Base-by-base conservation (phyloP, 352 stramenopile genomes). In the Phytophthora foliorum region DNA sequence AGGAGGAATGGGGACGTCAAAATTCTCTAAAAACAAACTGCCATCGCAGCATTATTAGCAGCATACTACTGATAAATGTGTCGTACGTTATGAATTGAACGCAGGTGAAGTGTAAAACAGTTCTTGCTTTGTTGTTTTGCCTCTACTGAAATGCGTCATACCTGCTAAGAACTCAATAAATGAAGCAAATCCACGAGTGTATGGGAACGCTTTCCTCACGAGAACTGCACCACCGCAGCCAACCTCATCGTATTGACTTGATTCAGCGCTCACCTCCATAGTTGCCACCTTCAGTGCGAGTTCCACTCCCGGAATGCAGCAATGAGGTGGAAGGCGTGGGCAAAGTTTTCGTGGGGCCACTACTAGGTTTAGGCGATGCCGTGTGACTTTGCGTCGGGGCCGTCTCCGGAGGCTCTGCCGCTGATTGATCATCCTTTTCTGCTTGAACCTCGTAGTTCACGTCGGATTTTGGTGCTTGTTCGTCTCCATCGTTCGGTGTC, bases 381-480 rank as follows among this genome's bases (percentile, higher is more conserved):
- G 19, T 16, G 9, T 8, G 17, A 11, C 7, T 7, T 45, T 27
- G 41, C n/a, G 11, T 17, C 2, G 22, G n/a, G 19, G 2, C 19
- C 17, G 6, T 21, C 10, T 48, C 41, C 11, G 17, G 9, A 16
- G 41, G 7, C 0, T 48, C 6, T 48, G 41, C 19, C 21, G 10
- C 34, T 29, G 48, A 2, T 44, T 29, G 49, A 42, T 46, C 19
- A 4, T 8, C 16, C 19, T 42, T 29, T 63, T 57, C 52, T 22
- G 10, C 44, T 63, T 69, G 52, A 3, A 6, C 22, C 27, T 57
- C 56, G 44, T 64, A 58, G 11, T 17, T 49, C 7, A 22, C 14
- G 6, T 54, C 49, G 10, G 60, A 51, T n/a, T 56, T 62, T 22
- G 46, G n/a, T 22, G 31, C 29, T 29, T 63, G 34, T 3, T 63